These are phyloP conservation scores for Fusarium palustre DNA, from an alignment of 2,329 filamentous ascomycete genomes.

Conservation along the genomic window DNA sequence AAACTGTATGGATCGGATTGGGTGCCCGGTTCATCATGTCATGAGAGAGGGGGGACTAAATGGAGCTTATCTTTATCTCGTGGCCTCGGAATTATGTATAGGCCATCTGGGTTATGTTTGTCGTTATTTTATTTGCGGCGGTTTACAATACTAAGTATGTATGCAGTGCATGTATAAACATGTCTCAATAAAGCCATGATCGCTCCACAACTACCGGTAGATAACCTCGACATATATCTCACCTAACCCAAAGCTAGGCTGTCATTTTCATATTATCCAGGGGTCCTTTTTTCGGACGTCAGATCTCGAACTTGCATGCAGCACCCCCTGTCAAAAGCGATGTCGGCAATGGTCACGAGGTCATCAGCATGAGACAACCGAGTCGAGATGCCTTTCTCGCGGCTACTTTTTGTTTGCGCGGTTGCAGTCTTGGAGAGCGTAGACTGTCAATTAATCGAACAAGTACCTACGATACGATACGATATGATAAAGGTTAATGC, in stretches of 20 bases:
- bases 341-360: slow-evolving; percentile 38
- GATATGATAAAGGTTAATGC: neutral
- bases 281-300: slow-evolving; percentile 26
- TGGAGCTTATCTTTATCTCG: slow-evolving; percentile 34
- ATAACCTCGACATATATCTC: neutral
- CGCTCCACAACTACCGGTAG: neutral
- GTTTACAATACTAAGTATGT: too few relatives aligned
- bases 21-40: neutral
- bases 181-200: neutral
- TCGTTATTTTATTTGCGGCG: neutral
- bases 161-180: neutral
- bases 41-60: slow-evolving; percentile 5
- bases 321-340: slow-evolving; percentile 34
- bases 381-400: neutral
- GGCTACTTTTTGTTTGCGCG: slow-evolving; percentile 6
- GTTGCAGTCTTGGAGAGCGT: neutral
- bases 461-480: neutral
- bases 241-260: neutral
- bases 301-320: slow-evolving; percentile 35
- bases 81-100: neutral
- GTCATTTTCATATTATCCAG: slow-evolving; percentile 16
- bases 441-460: neutral
- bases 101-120: neutral
- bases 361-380: neutral
- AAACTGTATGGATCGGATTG: slow-evolving; percentile 19